phyloP scores from a whole-genome alignment of 228 moss, liverwort and hornwort species.

The Sphagnum fallax region DNA sequence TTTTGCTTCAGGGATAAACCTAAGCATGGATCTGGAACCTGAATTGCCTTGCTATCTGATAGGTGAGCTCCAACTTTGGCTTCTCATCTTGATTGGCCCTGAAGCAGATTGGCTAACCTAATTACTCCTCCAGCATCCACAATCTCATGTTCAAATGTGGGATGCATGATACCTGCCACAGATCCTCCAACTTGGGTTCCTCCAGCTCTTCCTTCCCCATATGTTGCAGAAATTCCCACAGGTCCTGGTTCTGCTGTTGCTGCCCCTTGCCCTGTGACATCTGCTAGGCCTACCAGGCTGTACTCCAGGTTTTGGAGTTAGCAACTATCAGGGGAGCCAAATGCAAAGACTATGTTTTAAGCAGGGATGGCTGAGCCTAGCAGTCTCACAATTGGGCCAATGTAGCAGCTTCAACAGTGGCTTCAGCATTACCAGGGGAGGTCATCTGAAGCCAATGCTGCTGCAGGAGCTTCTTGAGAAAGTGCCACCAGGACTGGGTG shows the following conservation, averaged over 20 bases:
- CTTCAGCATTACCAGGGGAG: slow-evolving; percentile 48
- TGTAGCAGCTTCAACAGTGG: slow-evolving; percentile 44
- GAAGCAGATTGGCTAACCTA: slow-evolving; percentile 38
- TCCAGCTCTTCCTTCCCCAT: slow-evolving; percentile 4
- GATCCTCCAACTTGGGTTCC: slow-evolving; percentile 19
- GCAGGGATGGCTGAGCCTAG: slow-evolving; percentile 14
- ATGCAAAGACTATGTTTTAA: neutral
- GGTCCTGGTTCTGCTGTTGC: neutral
- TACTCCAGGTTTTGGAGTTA: slow-evolving; percentile 13
- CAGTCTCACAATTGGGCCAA: slow-evolving; percentile 37
- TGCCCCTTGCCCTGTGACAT: neutral
- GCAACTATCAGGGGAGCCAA: neutral
- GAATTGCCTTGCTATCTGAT: neutral
- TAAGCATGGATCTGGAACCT: slow-evolving; percentile 28
- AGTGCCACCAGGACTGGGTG: slow-evolving; percentile 23
- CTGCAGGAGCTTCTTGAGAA: slow-evolving; percentile 58
- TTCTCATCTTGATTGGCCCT: slow-evolving; percentile 3
- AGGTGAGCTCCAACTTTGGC: slow-evolving; percentile 5
- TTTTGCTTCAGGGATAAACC: slow-evolving; percentile 53
- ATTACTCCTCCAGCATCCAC: slow-evolving; percentile 34
- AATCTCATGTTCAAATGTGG: slow-evolving; percentile 53
- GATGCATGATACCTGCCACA: slow-evolving; percentile 48
- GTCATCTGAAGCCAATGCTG: slow-evolving; percentile 46
- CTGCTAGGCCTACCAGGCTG: slow-evolving; percentile 2
- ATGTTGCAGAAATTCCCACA: neutral